A percentile compares a stretch with the other conserved stretches of the same genome.
Evolutionary conservation across 2,329 filamentous ascomycete species (phyloP).

Genomic region (Talaromyces sp.): DNA sequence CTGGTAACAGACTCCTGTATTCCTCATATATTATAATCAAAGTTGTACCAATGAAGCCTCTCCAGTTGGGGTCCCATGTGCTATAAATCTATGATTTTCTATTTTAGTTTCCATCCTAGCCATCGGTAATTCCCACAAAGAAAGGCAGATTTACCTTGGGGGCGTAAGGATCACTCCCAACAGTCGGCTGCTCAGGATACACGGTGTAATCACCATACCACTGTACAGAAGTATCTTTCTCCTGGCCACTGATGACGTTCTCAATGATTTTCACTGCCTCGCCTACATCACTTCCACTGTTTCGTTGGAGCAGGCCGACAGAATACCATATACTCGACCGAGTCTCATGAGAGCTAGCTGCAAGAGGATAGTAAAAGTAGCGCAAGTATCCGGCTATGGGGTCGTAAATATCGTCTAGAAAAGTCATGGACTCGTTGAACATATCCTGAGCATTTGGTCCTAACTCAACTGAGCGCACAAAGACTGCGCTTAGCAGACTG

Average conservation of each 20-base stretch:
- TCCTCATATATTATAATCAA: slow-evolving; percentile 57
- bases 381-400: slow-evolving; percentile 45
- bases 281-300: slow-evolving; percentile 44
- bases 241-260: slow-evolving; percentile 51
- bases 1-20: slow-evolving; percentile 45
- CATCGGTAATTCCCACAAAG: neutral
- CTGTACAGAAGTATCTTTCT: slow-evolving; percentile 47
- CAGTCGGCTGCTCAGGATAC: slow-evolving; percentile 47
- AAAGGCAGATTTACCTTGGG: slow-evolving; percentile 15
- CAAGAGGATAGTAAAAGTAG: slow-evolving; percentile 37
- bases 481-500: slow-evolving; percentile 3
- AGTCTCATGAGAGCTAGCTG: slow-evolving; percentile 50
- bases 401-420: slow-evolving; percentile 55
- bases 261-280: slow-evolving; percentile 51
- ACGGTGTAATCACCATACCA: slow-evolving; percentile 43
- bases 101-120: neutral
- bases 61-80: slow-evolving; percentile 61
- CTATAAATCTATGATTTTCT: slow-evolving; percentile 41
- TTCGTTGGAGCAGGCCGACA: slow-evolving; percentile 52
- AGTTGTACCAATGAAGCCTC: slow-evolving; percentile 57
- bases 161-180: slow-evolving; percentile 49
- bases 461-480: slow-evolving; percentile 3
- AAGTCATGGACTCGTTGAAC: slow-evolving; percentile 49
- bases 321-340: slow-evolving; percentile 57
- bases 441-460: slow-evolving; percentile 30